These are phyloP conservation scores for Venturia oleaginea DNA, from an alignment of 2,329 filamentous ascomycete species.

Conservation along the genomic window DNA sequence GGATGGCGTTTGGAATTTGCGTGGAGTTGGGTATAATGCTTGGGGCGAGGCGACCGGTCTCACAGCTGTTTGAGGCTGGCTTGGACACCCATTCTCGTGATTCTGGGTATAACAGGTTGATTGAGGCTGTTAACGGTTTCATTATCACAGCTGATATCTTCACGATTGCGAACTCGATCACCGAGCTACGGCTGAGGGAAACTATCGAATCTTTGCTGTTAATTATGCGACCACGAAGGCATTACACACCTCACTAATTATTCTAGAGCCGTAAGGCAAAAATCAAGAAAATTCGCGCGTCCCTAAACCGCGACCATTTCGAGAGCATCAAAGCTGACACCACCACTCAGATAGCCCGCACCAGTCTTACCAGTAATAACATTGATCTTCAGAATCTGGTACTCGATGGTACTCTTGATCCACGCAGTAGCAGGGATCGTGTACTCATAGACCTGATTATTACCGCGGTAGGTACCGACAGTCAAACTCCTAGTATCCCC, in stretches of 20 bases:
- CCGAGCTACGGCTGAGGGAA: no score
- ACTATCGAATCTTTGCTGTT: no score
- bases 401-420: neutral
- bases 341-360: neutral
- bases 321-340: neutral
- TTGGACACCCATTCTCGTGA: neutral
- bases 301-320: neutral
- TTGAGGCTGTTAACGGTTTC: no score
- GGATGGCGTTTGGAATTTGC: constrained; percentile 46
- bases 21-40: constrained; percentile 52
- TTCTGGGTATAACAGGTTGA: neutral
- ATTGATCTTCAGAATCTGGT: neutral
- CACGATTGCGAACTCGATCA: no score
- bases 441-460: neutral
- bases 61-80: constrained; percentile 26
- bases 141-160: no score
- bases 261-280: no score
- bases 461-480: neutral
- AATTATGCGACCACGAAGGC: no score
- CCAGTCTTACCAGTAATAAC: neutral
- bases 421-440: neutral
- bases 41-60: constrained; percentile 46
- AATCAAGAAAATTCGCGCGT: no score
- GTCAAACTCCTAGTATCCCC: neutral
- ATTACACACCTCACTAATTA: no score